phyloP scores from a whole-genome alignment of 306 rosid genomes.

The Casuarina cunninghamiana region DNA sequence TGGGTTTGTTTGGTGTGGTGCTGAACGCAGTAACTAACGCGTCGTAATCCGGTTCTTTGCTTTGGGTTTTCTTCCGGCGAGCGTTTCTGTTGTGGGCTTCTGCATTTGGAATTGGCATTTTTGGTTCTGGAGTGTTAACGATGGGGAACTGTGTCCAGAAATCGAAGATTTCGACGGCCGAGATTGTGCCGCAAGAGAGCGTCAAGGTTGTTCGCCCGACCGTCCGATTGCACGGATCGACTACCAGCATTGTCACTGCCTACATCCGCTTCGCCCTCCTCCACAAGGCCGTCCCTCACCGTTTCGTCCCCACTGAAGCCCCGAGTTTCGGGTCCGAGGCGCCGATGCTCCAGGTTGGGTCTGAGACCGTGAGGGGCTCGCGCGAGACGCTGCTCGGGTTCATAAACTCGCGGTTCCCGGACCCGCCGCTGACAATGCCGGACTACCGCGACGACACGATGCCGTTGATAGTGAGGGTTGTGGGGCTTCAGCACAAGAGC shows the following conservation, averaged over 20 bases:
- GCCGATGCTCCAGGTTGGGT: slow-evolving; percentile 59
- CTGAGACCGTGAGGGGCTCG: slow-evolving; percentile 63
- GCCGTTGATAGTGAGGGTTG: slow-evolving; percentile 50
- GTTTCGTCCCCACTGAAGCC: slow-evolving; percentile 42
- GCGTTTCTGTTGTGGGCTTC: not conserved
- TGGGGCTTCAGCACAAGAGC: slow-evolving; percentile 68
- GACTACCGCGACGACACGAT: slow-evolving; percentile 21
- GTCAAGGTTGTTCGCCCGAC: slow-evolving; percentile 37
- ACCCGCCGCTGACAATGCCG: slow-evolving; percentile 31
- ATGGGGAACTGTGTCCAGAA: slow-evolving; percentile 70
- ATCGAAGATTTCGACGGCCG: slow-evolving; percentile 64
- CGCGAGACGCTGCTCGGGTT: slow-evolving; percentile 57
- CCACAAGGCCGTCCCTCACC: slow-evolving; percentile 53
- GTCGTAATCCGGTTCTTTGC: not conserved
- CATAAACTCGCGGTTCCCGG: slow-evolving; percentile 65
- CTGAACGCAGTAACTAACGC: not conserved
- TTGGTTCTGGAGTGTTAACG: not conserved
- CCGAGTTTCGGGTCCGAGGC: slow-evolving; percentile 29
- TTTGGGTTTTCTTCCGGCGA: not conserved
- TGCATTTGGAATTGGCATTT: not conserved
- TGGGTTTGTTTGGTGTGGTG: not conserved
- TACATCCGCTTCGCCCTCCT: slow-evolving; percentile 71
- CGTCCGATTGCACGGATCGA: slow-evolving; percentile 63
- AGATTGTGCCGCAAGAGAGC: slow-evolving; percentile 69
- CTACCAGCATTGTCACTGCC: slow-evolving; percentile 52